phyloP scores from a whole-genome alignment of 176 grass and related monocot genomes.

The Aegilops umbellulata region DNA sequence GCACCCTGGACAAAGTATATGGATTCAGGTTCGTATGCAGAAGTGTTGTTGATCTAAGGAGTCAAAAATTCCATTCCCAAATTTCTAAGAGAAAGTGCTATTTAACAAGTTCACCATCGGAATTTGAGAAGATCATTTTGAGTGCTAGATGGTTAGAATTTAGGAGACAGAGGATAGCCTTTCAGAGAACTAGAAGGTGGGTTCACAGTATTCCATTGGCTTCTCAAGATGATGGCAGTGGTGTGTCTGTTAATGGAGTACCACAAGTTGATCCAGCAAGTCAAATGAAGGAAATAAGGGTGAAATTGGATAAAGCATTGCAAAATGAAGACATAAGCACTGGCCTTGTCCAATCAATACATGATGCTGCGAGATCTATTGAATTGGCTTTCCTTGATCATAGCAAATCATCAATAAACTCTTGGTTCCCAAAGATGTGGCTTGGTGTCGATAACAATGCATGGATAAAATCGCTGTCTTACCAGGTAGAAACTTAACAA shows the following conservation, averaged over 20 bases:
- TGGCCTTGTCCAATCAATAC: slow-evolving; percentile 80
- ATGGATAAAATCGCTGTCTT: slow-evolving; percentile 88
- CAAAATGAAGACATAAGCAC: slow-evolving; percentile 70
- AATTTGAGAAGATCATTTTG: slow-evolving; percentile 27
- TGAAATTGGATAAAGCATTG: slow-evolving; percentile 70
- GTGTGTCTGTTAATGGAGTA: slow-evolving; percentile 60
- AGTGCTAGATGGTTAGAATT: slow-evolving; percentile 60
- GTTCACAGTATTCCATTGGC: slow-evolving; percentile 37
- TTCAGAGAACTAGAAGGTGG: slow-evolving; percentile 45
- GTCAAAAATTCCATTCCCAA: slow-evolving; percentile 37
- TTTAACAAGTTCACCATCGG: slow-evolving; percentile 25
- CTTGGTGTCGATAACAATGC: slow-evolving; percentile 82
- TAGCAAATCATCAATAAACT: slow-evolving; percentile 44
- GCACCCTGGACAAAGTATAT: slow-evolving; percentile 47
- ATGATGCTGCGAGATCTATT: slow-evolving; percentile 90
- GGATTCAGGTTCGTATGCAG: slow-evolving; percentile 50
- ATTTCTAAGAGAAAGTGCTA: slow-evolving; percentile 50
- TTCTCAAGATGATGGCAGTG: slow-evolving; percentile 64
- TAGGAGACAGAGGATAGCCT: slow-evolving; percentile 32
- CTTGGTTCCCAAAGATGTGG: slow-evolving; percentile 85
- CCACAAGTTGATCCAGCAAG: slow-evolving; percentile 56
- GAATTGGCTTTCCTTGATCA: slow-evolving; percentile 81
- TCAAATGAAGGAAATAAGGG: slow-evolving; percentile 65
- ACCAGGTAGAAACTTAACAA: slow-evolving; percentile 58
- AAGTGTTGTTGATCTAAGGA: slow-evolving; percentile 38